Evolutionary conservation across 208 protist genomes (phyloP).

Genomic region (Trichomonas gallinae): DNA sequence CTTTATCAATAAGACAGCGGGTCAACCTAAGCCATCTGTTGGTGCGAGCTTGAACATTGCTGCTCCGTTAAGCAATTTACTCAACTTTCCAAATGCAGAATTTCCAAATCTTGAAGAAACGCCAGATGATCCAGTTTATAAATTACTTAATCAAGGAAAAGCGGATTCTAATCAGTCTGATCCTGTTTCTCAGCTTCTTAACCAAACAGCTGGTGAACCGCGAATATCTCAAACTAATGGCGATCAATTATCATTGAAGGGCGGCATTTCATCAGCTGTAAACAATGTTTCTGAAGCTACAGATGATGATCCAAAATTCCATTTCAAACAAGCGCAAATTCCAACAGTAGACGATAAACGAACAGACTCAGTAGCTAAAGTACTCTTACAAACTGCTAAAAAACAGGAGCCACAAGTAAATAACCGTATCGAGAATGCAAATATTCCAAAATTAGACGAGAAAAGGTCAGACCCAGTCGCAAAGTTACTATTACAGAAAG

Average conservation of each 20-base stretch:
- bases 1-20: neutral
- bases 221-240: neutral
- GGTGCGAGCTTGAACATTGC: neutral
- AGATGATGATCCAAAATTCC: neutral
- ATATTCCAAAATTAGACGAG: neutral
- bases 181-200: neutral
- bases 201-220: neutral
- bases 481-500: too few relatives aligned
- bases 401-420: neutral
- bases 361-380: neutral
- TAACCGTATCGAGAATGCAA: neutral
- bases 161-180: neutral
- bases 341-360: neutral
- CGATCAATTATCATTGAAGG: neutral
- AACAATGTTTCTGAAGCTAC: neutral
- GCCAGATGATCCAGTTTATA: neutral
- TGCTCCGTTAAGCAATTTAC: neutral
- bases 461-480: too few relatives aligned
- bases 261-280: neutral
- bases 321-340: neutral
- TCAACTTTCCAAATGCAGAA: neutral
- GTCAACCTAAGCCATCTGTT: neutral
- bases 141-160: neutral
- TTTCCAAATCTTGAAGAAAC: neutral
- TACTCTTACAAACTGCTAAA: neutral